Conservation (phyloP, 73 alveolate species). For the Blepharisma stoltei region DNA sequence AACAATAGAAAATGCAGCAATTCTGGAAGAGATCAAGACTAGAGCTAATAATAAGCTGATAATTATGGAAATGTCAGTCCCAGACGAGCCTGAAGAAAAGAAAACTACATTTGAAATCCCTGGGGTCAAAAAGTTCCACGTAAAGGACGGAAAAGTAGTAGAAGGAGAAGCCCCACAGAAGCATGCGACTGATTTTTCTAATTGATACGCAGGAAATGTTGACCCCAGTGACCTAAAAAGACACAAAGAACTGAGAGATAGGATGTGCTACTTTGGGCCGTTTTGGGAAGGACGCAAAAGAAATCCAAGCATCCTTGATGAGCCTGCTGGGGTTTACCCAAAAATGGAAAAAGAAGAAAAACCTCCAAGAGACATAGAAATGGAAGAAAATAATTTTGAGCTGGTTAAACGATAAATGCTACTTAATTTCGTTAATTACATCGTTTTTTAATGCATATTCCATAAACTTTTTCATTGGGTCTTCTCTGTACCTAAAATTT, state of each 20-base stretch:
- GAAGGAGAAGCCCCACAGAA: conserved; percentile 68
- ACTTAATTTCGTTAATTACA: too few relatives aligned
- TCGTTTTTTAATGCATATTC: not conserved
- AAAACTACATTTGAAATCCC: conserved; percentile 36
- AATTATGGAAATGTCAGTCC: not conserved
- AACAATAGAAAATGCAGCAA: not conserved
- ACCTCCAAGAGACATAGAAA: too few relatives aligned
- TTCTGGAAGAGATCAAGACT: conserved; percentile 31
- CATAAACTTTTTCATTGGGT: not conserved
- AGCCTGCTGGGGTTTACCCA: not conserved
- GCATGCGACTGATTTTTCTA: conserved; percentile 54
- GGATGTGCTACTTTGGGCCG: conserved; percentile 79
- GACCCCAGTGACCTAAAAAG: conserved; percentile 79
- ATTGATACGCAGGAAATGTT: conserved; percentile 78
- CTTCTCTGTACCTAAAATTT: not conserved
- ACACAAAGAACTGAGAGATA: conserved; percentile 81
- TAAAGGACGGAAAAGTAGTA: conserved; percentile 71
- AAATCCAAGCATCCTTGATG: conserved; percentile 71
- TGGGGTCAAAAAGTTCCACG: conserved; percentile 33
- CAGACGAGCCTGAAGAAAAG: conserved; percentile 25
- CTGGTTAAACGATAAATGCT: too few relatives aligned
- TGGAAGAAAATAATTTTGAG: too few relatives aligned
- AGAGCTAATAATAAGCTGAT: conserved; percentile 17
- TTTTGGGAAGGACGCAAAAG: conserved; percentile 75
- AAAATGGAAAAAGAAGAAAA: too few relatives aligned